Percentiles rank a stretch among this genome's conserved stretches.
phyloP scores from a whole-genome alignment of 352 stramenopile genomes.

The Phytophthora meadii region DNA sequence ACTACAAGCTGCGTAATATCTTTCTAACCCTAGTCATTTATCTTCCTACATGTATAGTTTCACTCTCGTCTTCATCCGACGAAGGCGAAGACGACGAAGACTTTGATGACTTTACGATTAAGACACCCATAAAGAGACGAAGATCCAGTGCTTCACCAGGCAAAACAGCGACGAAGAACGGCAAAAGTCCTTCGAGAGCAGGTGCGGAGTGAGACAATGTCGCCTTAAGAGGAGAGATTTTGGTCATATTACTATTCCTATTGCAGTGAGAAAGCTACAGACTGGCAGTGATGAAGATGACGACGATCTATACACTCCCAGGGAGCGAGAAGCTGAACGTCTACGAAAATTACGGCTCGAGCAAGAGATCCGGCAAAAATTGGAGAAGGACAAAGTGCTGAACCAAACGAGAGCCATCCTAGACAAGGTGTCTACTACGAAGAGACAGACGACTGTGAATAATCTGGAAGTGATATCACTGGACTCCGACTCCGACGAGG shows the following conservation, averaged over 20 bases:
- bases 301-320: conserved; percentile 48
- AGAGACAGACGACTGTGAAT: conserved; percentile 28
- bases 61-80: conserved; percentile 54
- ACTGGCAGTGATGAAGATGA: conserved; percentile 44
- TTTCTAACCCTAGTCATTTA: conserved; percentile 2
- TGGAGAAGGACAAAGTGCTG: conserved; percentile 64
- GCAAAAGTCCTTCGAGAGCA: conserved; percentile 27
- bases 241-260: conserved; percentile 7
- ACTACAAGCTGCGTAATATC: conserved; percentile 1
- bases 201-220: conserved; percentile 10
- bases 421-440: conserved; percentile 38
- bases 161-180: conserved; percentile 16
- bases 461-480: conserved; percentile 59
- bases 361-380: conserved; percentile 53
- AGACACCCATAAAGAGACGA: conserved; percentile 26
- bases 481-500: conserved; percentile 63
- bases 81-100: conserved; percentile 36
- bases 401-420: conserved; percentile 72
- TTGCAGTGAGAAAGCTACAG: conserved; percentile 18
- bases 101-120: conserved; percentile 26
- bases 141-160: conserved; percentile 13
- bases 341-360: conserved; percentile 53
- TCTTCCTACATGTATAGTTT: conserved; percentile 31
- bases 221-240: background rate
- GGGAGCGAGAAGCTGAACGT: conserved; percentile 46